Evolutionary conservation across 169 alveolate genomes (phyloP), one percentile per base, ranked within the genome.

Genomic region (Besnoitia besnoiti): DNA sequence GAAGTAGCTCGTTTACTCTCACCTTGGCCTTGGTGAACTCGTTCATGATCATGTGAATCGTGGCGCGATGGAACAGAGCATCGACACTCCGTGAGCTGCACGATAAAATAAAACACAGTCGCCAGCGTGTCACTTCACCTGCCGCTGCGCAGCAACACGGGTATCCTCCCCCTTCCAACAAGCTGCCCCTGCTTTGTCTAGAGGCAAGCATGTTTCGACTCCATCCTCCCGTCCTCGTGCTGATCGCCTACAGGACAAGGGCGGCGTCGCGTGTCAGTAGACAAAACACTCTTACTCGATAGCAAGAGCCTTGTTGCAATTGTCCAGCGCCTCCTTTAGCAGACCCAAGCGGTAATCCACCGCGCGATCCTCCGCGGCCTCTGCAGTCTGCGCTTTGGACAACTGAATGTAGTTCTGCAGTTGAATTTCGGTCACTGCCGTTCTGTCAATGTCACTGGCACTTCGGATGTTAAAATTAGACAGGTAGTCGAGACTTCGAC

Each of bases 261-360:
- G n/a, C n/a, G n/a, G n/a, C n/a, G n/a, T n/a, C n/a, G n/a, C n/a
- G n/a, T n/a, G n/a, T n/a, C n/a, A n/a, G n/a, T n/a, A n/a, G n/a
- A n/a, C n/a, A n/a, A n/a, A n/a, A n/a, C n/a, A n/a, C n/a, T 33
- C 80, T 67, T 67, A 67, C 80, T 67, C 80, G 80, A 67, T 67
- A 67, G 46, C 44, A 1, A 67, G 80, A n/a, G 80, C 80, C 12
- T 5, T 67, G 46, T 30, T 67, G n/a, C 80, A 67, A 16, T 67
- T 30, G 44, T 30, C 39, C 14, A 67, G 46, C 12, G 80, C 80
- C 10, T 30, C 21, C n/a, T 19, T 35, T 24, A 67, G 80, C 80
- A 67, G 80, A 5, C 24, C 2, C 7, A 24, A 30, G 12, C 80
- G 80, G 8, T 67, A 30, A 5, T 67, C 80, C 42, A 67, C n/a